Evolutionary conservation across 768 basidiomycete genomes (phyloP), one percentile per base, ranked within the genome.

Genomic region (Xerocomus potaroensis): DNA sequence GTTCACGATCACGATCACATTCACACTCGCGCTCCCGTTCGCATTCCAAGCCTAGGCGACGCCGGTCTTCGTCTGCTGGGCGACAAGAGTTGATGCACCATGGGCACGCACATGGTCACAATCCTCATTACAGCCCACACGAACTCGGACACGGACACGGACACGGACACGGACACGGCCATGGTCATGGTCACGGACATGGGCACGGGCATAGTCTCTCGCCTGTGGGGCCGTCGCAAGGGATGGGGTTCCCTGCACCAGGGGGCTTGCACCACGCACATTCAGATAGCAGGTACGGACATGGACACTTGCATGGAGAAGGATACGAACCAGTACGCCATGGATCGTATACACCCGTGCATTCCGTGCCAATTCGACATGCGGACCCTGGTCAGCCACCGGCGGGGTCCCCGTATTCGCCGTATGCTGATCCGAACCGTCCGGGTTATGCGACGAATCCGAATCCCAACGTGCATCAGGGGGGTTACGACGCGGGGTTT

Each of bases 31-130:
- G 36, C 7, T 29, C 41, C 3, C 43, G 55, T 2, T 54, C 58
- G 32, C 51, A 49, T 56, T 65, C 58, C 29, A 14, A 12, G 19
- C 24, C 36, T 11, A 23, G 36, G 14, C 36, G 36, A 15, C 35
- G 35, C 4, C 24, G 42, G 5, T 27, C 42, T n/a, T n/a, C n/a
- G 32, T 43, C 42, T 19, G 19, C 36, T 24, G 36, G 22, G 15
- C 36, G 8, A 19, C 22, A n/a, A 37, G 14, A 14, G 9, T 6
- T 7, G 23, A 6, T 36, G 35, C 35, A 22, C 1, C 21, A 21
- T 10, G 33, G 7, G 8, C 33, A 18, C 7, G 33, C 19, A 9
- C 16, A 26, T 10, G 10, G 26, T 27, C 39, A 27, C 39, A 27
- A 26, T 18, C 39, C 26, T 24, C n/a, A n/a, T n/a, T n/a, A n/a